Percentiles rank a stretch among this genome's conserved stretches.
phyloP scores from a whole-genome alignment of 805 yeast species.

The fission yeast (Schizosaccharomyces pombe) region DNA sequence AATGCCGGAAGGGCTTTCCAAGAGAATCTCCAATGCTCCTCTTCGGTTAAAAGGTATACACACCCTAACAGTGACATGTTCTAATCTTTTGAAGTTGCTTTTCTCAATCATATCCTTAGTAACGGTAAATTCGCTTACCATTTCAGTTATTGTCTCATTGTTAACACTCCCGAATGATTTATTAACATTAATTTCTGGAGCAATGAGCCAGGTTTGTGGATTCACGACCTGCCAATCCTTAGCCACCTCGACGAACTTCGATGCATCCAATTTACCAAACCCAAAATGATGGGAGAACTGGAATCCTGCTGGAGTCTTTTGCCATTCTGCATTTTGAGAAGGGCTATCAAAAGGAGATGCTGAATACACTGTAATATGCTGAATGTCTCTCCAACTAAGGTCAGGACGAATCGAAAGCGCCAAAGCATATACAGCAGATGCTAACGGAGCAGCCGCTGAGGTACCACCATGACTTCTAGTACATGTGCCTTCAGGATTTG shows the following conservation, averaged over 20 bases:
- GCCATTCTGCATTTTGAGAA: slow-evolving; percentile 48
- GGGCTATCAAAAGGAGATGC: slow-evolving; percentile 36
- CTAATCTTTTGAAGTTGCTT: slow-evolving; percentile 46
- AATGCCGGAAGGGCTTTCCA: slow-evolving; percentile 56
- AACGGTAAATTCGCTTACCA: slow-evolving; percentile 24
- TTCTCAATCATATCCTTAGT: slow-evolving; percentile 25
- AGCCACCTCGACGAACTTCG: slow-evolving; percentile 46
- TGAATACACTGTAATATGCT: slow-evolving; percentile 51
- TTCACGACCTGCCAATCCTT: slow-evolving; percentile 60
- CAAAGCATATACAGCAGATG: slow-evolving; percentile 82
- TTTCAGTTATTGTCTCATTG: slow-evolving; percentile 7
- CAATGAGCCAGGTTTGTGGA: slow-evolving; percentile 66
- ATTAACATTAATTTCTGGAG: slow-evolving; percentile 21
- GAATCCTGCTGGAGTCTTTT: slow-evolving; percentile 39
- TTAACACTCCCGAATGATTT: slow-evolving; percentile 12
- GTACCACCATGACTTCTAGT: slow-evolving; percentile 76
- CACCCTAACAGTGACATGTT: slow-evolving; percentile 68
- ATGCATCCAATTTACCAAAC: slow-evolving; percentile 78
- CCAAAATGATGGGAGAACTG: slow-evolving; percentile 72
- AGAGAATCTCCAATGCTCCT: slow-evolving; percentile 42
- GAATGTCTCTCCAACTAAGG: slow-evolving; percentile 88
- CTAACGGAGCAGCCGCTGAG: slow-evolving; percentile 95
- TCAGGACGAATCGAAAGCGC: slow-evolving; percentile 65
- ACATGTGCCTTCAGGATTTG: slow-evolving; percentile 35
- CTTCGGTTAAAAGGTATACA: slow-evolving; percentile 40